Evolutionary conservation across 768 basidiomycete genomes (phyloP).

Genomic region (Hirschioporus abietinus): DNA sequence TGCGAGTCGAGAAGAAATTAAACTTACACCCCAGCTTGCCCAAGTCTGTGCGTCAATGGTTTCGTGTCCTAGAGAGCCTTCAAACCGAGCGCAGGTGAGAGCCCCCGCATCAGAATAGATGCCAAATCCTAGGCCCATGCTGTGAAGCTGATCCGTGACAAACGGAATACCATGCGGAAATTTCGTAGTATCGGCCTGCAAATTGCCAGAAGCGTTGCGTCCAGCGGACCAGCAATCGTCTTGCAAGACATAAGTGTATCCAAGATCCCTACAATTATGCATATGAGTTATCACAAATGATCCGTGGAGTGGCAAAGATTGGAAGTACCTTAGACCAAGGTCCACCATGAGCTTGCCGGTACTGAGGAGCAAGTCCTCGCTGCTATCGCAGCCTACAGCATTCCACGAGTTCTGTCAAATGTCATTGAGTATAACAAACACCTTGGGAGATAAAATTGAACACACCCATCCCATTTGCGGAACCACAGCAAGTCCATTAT

Average conservation of each 20-base stretch:
- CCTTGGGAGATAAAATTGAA: background rate
- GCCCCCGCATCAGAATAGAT: slow-evolving; percentile 32
- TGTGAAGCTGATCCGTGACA: slow-evolving; percentile 28
- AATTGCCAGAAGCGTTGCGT: slow-evolving; percentile 24
- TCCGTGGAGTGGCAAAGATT: background rate
- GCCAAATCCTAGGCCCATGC: slow-evolving; percentile 30
- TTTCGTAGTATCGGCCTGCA: slow-evolving; percentile 25
- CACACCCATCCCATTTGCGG: slow-evolving; percentile 32
- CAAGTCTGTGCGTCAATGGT: slow-evolving; percentile 36
- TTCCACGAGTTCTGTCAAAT: slow-evolving; percentile 28
- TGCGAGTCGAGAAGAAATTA: slow-evolving; percentile 20
- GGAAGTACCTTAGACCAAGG: background rate
- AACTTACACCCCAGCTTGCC: slow-evolving; percentile 34
- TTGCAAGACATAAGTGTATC: background rate
- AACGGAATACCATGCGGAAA: slow-evolving; percentile 27
- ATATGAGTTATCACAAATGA: background rate
- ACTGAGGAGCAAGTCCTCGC: slow-evolving; percentile 28
- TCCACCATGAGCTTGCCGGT: slow-evolving; percentile 18
- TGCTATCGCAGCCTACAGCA: slow-evolving; percentile 32
- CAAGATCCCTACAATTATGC: background rate
- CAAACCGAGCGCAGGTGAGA: slow-evolving; percentile 10
- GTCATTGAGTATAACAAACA: background rate
- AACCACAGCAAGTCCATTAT: slow-evolving; percentile 26
- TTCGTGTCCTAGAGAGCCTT: slow-evolving; percentile 34
- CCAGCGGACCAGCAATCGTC: slow-evolving; percentile 5